Percentiles rank a stretch among this genome's conserved stretches.
These are phyloP conservation scores for Serendipita sp. DNA, from an alignment of 768 basidiomycete genomes.

Conservation along the genomic window DNA sequence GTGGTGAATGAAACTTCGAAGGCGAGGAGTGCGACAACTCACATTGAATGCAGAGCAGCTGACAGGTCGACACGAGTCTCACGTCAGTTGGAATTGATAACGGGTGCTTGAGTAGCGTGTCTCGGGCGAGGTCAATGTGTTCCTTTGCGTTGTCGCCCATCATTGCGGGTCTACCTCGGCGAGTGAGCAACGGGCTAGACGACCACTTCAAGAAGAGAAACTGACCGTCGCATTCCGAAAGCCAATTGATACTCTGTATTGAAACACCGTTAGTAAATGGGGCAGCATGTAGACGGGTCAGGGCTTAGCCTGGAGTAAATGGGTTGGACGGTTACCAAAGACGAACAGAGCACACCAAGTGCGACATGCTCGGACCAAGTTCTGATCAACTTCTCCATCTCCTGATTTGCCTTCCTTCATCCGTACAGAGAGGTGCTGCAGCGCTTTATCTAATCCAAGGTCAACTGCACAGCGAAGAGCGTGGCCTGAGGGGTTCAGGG, in stretches of 20 bases:
- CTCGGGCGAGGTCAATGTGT: constrained; percentile 18
- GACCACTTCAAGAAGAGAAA: background rate
- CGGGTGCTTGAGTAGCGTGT: constrained; percentile 24
- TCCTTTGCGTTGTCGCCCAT: constrained; percentile 26
- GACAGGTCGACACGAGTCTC: constrained; percentile 25
- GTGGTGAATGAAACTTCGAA: background rate
- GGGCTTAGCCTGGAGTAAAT: background rate
- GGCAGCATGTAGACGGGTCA: background rate
- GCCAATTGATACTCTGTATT: constrained; percentile 19
- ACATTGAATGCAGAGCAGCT: constrained; percentile 23
- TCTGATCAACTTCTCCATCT: constrained; percentile 12
- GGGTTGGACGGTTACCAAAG: constrained; percentile 11
- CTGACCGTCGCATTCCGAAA: constrained; percentile 15
- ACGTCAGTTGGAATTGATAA: constrained; percentile 25
- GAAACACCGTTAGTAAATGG: background rate
- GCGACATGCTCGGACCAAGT: constrained; percentile 21
- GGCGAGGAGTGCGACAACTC: background rate
- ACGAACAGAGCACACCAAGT: constrained; percentile 23
- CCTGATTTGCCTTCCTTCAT: background rate
- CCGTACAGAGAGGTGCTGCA: constrained; percentile 17
- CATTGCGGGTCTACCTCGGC: constrained; percentile 22
- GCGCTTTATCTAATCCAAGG: constrained; percentile 25
- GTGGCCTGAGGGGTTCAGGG: background rate
- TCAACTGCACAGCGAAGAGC: constrained; percentile 17
- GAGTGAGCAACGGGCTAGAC: constrained; percentile 8